A percentile compares a stretch with the other conserved stretches of the same genome.
Conservation (phyloP, 495 filamentous ascomycete species). For the Neurospora hispaniola region DNA sequence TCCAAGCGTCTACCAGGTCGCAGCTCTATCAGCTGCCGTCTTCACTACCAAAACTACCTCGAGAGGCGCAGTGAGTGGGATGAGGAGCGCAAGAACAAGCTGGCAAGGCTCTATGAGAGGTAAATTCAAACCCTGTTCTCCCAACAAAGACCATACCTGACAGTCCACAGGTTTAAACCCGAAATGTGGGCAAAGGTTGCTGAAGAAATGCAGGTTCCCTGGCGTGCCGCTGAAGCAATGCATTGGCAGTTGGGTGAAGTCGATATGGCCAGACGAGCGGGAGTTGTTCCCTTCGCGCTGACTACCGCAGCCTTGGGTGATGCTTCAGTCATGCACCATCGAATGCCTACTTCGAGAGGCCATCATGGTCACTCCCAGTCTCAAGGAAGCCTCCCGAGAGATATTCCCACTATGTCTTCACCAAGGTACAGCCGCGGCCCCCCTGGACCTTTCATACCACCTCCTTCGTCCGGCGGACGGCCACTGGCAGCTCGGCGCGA, state of each 20-base stretch:
- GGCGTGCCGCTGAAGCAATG: conserved; percentile 93
- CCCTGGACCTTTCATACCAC: conserved; percentile 12
- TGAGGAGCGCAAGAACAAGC: conserved; percentile 93
- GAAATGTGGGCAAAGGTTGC: conserved; percentile 96
- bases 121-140: conserved; percentile 32
- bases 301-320: conserved; percentile 51
- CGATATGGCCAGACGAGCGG: conserved; percentile 87
- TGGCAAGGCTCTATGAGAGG: conserved; percentile 92
- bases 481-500: conserved; percentile 34
- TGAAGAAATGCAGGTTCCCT: conserved; percentile 91
- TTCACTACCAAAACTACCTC: conserved; percentile 96
- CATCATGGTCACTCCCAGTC: conserved; percentile 35
- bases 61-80: conserved; percentile 88
- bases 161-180: conserved; percentile 66
- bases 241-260: conserved; percentile 92
- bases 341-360: conserved; percentile 23
- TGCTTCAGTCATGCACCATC: conserved; percentile 31
- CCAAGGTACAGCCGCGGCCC: conserved; percentile 26
- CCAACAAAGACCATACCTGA: conserved; percentile 11
- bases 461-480: conserved; percentile 12
- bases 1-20: conserved; percentile 79
- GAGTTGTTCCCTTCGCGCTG: conserved; percentile 67
- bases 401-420: conserved; percentile 22
- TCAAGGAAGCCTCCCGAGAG: conserved; percentile 34
- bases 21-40: conserved; percentile 82